phyloP scores from a whole-genome alignment of 768 basidiomycete species.

The Podaxis sp. region DNA sequence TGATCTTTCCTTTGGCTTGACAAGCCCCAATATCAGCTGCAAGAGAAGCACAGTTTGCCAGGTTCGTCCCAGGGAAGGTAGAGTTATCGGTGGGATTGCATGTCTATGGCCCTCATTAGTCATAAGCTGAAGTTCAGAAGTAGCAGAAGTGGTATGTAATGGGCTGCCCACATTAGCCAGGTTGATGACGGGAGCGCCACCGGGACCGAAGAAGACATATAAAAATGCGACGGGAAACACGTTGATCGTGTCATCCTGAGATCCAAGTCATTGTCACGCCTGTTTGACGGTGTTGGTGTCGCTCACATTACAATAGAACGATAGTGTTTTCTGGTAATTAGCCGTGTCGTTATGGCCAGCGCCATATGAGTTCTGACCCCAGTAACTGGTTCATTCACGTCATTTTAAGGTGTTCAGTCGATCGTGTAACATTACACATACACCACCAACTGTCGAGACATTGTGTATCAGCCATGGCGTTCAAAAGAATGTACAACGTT shows the following conservation, averaged over 20 bases:
- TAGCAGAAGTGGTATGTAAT: not conserved
- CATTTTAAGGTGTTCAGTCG: not conserved
- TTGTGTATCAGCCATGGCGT: not conserved
- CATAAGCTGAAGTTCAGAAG: not conserved
- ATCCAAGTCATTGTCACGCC: not conserved
- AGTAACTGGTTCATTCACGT: slow-evolving; percentile 40
- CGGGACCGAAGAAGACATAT: slow-evolving; percentile 59
- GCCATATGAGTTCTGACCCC: slow-evolving; percentile 76
- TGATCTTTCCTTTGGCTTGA: slow-evolving; percentile 60
- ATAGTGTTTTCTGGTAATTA: slow-evolving; percentile 56
- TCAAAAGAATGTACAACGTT: slow-evolving; percentile 15
- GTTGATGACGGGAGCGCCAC: slow-evolving; percentile 60
- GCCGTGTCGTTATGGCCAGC: slow-evolving; percentile 46
- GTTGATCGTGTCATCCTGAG: slow-evolving; percentile 61
- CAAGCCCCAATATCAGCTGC: slow-evolving; percentile 60
- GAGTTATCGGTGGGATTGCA: slow-evolving; percentile 55
- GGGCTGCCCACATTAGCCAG: slow-evolving; percentile 52
- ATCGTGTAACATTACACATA: slow-evolving; percentile 22
- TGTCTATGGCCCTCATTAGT: slow-evolving; percentile 32
- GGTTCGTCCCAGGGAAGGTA: slow-evolving; percentile 56
- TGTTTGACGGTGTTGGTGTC: not conserved
- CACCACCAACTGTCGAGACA: slow-evolving; percentile 45
- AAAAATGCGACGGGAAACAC: slow-evolving; percentile 70
- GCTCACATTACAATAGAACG: slow-evolving; percentile 59
- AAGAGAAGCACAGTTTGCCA: slow-evolving; percentile 58